phyloP scores from a whole-genome alignment of 805 yeast species.

The Saturnispora besseyi region DNA sequence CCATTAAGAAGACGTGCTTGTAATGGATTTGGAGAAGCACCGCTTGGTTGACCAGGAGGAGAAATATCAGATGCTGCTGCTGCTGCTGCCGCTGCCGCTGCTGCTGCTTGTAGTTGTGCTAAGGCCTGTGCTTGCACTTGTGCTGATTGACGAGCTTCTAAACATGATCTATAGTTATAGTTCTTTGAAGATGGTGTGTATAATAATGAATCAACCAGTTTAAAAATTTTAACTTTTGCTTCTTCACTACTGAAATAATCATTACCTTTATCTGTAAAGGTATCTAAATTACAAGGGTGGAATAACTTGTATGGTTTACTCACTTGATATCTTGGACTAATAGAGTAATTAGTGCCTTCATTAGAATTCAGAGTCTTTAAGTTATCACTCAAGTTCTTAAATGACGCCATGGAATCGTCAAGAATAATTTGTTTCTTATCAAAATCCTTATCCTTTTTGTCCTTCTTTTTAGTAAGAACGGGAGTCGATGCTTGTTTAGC shows the following conservation, averaged over 20 bases:
- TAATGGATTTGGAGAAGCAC: conserved; percentile 11
- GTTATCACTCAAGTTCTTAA: conserved; percentile 22
- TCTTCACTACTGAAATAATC: conserved; percentile 12
- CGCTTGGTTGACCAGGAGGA: not conserved
- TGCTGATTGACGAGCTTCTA: conserved; percentile 10
- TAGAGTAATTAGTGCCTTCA: conserved; percentile 19
- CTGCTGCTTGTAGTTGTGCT: conserved; percentile 10
- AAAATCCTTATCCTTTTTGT: conserved; percentile 22
- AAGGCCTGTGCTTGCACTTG: conserved; percentile 13
- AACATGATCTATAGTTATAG: conserved; percentile 21
- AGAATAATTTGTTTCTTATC: conserved; percentile 15
- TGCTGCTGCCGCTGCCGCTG: conserved; percentile 9
- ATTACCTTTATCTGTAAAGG: conserved; percentile 12
- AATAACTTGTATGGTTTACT: conserved; percentile 13
- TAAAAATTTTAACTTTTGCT: conserved; percentile 19
- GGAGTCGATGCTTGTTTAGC: conserved; percentile 6
- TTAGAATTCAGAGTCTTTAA: conserved; percentile 19
- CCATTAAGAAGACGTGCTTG: conserved; percentile 21
- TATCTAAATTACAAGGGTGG: conserved; percentile 18
- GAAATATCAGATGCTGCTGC: conserved; percentile 3
- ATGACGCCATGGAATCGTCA: conserved; percentile 20
- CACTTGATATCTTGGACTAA: conserved; percentile 19
- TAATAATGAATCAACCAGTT: conserved; percentile 25
- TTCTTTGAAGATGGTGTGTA: conserved; percentile 28
- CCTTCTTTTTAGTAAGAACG: conserved; percentile 16